Evolutionary conservation across 257 asterid genomes (phyloP).

Genomic region (Gentiana macrophylla): DNA sequence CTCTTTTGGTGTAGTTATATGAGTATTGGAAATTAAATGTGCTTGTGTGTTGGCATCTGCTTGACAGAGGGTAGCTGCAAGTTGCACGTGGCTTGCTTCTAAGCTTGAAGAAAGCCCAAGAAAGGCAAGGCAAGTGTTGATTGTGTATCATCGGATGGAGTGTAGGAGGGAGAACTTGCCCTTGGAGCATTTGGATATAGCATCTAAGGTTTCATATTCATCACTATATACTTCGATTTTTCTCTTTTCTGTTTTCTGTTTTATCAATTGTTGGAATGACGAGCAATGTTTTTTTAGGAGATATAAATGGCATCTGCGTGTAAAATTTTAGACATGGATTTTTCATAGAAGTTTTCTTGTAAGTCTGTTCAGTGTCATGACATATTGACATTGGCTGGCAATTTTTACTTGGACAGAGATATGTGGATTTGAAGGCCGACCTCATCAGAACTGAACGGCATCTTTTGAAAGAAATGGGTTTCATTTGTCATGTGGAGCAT

Average conservation of each 20-base stretch:
- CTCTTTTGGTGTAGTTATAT: background rate
- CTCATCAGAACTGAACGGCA: slow-evolving; percentile 78
- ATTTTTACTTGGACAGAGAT: slow-evolving; percentile 37
- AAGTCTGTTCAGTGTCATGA: too few relatives aligned
- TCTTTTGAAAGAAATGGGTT: slow-evolving; percentile 93
- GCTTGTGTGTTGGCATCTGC: slow-evolving; percentile 7
- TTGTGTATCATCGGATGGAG: slow-evolving; percentile 93
- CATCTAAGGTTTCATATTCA: slow-evolving; percentile 42
- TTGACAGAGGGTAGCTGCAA: slow-evolving; percentile 85
- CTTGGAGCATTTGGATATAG: slow-evolving; percentile 63
- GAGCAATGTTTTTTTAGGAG: background rate
- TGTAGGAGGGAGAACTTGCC: slow-evolving; percentile 92
- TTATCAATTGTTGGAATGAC: background rate
- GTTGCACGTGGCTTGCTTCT: slow-evolving; percentile 99
- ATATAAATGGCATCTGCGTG: too few relatives aligned
- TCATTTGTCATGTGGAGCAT: slow-evolving; percentile 97
- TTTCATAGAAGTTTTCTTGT: too few relatives aligned
- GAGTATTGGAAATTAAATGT: background rate
- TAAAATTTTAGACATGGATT: too few relatives aligned
- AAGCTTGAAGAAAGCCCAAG: slow-evolving; percentile 96
- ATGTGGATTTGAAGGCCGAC: slow-evolving; percentile 65
- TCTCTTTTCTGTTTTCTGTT: background rate
- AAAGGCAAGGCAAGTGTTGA: slow-evolving; percentile 77
- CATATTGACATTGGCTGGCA: too few relatives aligned
- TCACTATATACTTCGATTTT: background rate